These are phyloP conservation scores for Erythrobasidium yunnanense DNA, from an alignment of 768 basidiomycete species.

Conservation along the genomic window DNA sequence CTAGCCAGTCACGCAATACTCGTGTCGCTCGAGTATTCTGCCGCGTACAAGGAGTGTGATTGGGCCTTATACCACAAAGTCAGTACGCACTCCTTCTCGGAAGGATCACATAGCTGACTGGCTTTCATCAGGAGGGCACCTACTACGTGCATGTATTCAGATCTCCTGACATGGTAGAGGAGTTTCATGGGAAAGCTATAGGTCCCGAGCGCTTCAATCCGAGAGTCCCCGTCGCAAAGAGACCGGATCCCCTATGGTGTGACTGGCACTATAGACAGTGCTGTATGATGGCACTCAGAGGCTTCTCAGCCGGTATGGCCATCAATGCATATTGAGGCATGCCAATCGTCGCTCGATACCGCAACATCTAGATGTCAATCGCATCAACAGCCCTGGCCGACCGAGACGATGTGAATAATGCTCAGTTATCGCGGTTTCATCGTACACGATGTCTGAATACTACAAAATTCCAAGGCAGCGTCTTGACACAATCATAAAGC, in stretches of 20 bases:
- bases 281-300: neutral
- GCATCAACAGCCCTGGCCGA: no score
- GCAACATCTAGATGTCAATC: no score
- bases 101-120: neutral
- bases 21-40: neutral
- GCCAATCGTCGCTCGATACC: no score
- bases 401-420: no score
- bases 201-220: neutral
- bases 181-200: slow-evolving; percentile 1
- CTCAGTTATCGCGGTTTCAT: no score
- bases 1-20: neutral
- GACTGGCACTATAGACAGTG: slow-evolving; percentile 1
- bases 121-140: neutral
- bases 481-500: no score
- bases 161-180: neutral
- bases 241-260: neutral
- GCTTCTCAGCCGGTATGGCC: neutral
- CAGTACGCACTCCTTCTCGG: neutral
- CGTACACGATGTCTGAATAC: no score
- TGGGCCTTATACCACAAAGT: neutral
- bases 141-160: neutral
- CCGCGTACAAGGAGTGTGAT: neutral
- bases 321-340: neutral
- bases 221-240: neutral
- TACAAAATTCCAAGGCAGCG: no score